Percentiles rank a stretch among this genome's conserved stretches.
These are phyloP conservation scores for Exophiala sp. DNA, from an alignment of 2,329 filamentous ascomycete species.

Conservation along the genomic window DNA sequence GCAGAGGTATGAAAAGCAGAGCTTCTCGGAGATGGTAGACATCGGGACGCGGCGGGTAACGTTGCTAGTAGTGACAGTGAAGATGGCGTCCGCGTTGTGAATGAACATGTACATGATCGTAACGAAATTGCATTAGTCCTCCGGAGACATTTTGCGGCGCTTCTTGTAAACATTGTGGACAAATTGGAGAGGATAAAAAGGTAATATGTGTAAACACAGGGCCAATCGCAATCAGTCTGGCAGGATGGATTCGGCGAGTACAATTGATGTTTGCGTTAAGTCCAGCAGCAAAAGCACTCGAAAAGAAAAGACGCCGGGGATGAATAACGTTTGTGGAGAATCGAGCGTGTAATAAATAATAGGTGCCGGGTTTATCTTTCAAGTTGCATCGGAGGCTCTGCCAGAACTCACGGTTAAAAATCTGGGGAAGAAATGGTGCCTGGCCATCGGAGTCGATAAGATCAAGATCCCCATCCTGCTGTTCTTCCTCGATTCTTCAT, in stretches of 20 bases:
- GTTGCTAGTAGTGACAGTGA: neutral
- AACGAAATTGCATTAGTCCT: neutral
- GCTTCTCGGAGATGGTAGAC: neutral
- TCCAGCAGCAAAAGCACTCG: too few species aligned
- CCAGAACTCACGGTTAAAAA: too few species aligned
- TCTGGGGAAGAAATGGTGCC: too few species aligned
- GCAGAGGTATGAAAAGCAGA: conserved; percentile 19
- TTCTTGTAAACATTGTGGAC: conserved; percentile 1
- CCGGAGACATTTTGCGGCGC: neutral
- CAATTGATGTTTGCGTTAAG: too few species aligned
- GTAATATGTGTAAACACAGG: neutral
- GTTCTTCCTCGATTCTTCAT: too few species aligned
- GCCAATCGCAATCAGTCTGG: neutral
- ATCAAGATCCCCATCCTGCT: too few species aligned
- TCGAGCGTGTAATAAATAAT: too few species aligned
- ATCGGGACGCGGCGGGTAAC: neutral
- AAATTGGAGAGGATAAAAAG: neutral
- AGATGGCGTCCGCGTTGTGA: neutral
- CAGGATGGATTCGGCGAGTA: neutral
- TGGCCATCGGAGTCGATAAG: too few species aligned
- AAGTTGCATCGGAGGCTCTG: too few species aligned
- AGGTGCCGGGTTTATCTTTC: too few species aligned
- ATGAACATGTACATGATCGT: neutral
- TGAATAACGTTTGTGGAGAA: too few species aligned
- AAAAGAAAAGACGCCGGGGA: too few species aligned